Evolutionary conservation across 176 grass and related monocot species (phyloP).

Genomic region (Saccharum spontaneum): DNA sequence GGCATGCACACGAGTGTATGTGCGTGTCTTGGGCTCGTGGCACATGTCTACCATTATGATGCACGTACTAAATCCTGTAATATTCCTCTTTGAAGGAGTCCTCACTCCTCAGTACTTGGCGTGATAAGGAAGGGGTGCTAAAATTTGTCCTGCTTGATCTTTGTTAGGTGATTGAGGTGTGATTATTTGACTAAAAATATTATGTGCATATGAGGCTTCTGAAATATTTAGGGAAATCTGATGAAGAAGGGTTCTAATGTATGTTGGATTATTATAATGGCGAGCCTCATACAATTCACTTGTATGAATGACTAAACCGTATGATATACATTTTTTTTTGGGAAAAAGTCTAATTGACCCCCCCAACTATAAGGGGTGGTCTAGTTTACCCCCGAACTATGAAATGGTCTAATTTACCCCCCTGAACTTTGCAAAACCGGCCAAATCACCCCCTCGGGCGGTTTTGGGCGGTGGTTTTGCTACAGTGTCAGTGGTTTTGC

Average conservation of each 20-base stretch:
- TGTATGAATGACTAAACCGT: background rate
- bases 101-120: constrained; percentile 7
- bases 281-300: constrained; percentile 1
- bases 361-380: too few species aligned
- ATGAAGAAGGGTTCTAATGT: background rate
- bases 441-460: too few species aligned
- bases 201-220: background rate
- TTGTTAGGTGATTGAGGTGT: constrained; percentile 7
- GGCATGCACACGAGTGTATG: constrained; percentile 47
- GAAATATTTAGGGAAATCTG: background rate
- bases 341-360: too few species aligned
- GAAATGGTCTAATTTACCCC: too few species aligned
- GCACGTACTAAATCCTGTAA: constrained; percentile 43
- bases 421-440: too few species aligned
- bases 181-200: constrained; percentile 11
- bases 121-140: background rate
- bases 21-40: constrained; percentile 31
- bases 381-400: too few species aligned
- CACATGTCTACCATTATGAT: constrained; percentile 39
- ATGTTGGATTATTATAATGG: background rate
- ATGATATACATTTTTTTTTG: background rate
- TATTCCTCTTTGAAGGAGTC: constrained; percentile 22
- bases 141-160: constrained; percentile 15
- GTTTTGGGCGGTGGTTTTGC: too few species aligned
- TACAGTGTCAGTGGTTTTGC: too few species aligned